Percentiles rank a stretch among this genome's conserved stretches.
phyloP scores from a whole-genome alignment of 345 rosid species.

The Acer campestre region DNA sequence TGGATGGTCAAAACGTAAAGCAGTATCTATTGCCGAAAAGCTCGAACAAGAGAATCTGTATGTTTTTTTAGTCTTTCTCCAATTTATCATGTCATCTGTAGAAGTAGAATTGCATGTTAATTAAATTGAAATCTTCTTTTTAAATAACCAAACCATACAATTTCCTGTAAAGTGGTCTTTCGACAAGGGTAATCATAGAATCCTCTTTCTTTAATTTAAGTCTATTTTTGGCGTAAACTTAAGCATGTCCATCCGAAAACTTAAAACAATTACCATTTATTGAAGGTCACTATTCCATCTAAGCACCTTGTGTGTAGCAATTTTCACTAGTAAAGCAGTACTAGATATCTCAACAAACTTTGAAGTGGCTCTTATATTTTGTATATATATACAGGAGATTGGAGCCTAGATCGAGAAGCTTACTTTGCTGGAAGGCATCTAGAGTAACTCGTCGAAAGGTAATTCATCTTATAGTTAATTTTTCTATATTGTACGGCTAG shows the following conservation, averaged over 20 bases:
- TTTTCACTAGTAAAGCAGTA: not conserved
- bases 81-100: not conserved
- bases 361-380: conserved; percentile 13
- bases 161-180: not conserved
- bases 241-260: not conserved
- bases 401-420: conserved; percentile 84
- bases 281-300: not conserved
- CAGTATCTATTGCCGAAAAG: conserved; percentile 86
- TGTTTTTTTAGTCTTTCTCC: conserved; percentile 27
- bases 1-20: conserved; percentile 85
- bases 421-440: conserved; percentile 87
- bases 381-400: conserved; percentile 63
- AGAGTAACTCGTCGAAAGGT: conserved; percentile 76
- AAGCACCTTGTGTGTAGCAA: not conserved
- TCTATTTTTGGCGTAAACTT: not conserved
- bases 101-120: not conserved
- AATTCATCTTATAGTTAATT: conserved; percentile 19
- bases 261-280: not conserved
- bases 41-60: conserved; percentile 97
- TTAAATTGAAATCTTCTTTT: not conserved
- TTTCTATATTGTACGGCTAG: not conserved
- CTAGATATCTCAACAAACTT: conserved; percentile 6
- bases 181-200: not conserved
- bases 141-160: not conserved
- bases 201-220: not conserved